Evolutionary conservation across 192 early-diverging fungal species (phyloP).

Genomic region (Lunasporangiospora selenospora): DNA sequence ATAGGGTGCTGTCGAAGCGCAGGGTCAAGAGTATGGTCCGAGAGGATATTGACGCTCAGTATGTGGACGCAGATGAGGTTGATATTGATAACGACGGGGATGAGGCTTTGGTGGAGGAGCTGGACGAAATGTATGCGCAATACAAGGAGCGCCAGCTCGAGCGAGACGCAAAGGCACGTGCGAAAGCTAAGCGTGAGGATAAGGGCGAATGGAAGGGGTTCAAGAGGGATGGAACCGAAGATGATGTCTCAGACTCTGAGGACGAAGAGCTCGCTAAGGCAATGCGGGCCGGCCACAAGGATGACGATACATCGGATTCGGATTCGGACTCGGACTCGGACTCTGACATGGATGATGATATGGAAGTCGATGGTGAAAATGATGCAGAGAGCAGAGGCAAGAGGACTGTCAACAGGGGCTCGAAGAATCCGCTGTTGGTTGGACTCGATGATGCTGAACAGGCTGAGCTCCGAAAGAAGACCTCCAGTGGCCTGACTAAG

Average conservation of each 20-base stretch:
- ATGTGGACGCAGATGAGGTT: slow-evolving; percentile 29
- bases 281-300: slow-evolving; percentile 1
- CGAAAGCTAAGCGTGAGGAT: slow-evolving; percentile 70
- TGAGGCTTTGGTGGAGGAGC: slow-evolving; percentile 67
- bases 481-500: slow-evolving; percentile 69
- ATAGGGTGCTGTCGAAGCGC: slow-evolving; percentile 54
- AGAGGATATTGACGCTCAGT: slow-evolving; percentile 46
- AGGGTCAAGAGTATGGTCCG: slow-evolving; percentile 54
- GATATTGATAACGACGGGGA: slow-evolving; percentile 44
- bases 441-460: slow-evolving; percentile 59
- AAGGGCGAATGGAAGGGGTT: slow-evolving; percentile 75
- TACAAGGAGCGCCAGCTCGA: slow-evolving; percentile 77
- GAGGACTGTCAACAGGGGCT: slow-evolving; percentile 48
- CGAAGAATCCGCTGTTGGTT: slow-evolving; percentile 56
- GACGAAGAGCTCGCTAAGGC: slow-evolving; percentile 15
- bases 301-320: slow-evolving; percentile 31
- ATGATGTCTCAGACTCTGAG: slow-evolving; percentile 47
- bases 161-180: slow-evolving; percentile 77
- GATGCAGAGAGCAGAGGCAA: slow-evolving; percentile 34
- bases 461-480: slow-evolving; percentile 55
- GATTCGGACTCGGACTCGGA: slow-evolving; percentile 53
- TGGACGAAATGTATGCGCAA: slow-evolving; percentile 74
- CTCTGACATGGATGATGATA: too few species aligned
- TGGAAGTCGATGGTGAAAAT: slow-evolving; percentile 50
- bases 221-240: slow-evolving; percentile 54